Evolutionary conservation across 768 basidiomycete species (phyloP).

Genomic region (Lepiota venenata): DNA sequence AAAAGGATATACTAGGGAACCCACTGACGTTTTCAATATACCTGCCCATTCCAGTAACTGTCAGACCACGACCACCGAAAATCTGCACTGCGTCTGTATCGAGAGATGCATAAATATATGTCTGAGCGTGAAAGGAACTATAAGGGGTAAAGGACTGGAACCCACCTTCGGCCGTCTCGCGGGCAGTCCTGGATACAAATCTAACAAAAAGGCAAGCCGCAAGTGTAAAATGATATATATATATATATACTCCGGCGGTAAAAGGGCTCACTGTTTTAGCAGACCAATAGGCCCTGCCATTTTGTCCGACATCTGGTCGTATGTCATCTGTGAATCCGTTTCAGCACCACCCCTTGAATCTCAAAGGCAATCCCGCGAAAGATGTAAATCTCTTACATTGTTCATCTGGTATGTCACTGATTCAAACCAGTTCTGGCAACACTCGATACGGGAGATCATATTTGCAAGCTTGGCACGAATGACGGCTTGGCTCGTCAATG

Average conservation of each 20-base stretch:
- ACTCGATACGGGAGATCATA: conserved; percentile 91
- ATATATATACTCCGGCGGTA: background rate
- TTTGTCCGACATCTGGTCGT: conserved; percentile 78
- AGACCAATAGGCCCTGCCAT: conserved; percentile 88
- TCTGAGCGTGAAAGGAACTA: conserved; percentile 35
- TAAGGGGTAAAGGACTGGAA: conserved; percentile 8
- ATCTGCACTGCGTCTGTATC: conserved; percentile 72
- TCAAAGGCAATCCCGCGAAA: conserved; percentile 14
- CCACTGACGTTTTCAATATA: conserved; percentile 71
- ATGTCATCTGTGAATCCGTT: conserved; percentile 65
- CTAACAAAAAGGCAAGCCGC: conserved; percentile 29
- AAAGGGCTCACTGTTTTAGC: conserved; percentile 70
- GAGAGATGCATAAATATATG: conserved; percentile 20
- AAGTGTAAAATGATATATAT: background rate
- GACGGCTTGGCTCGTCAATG: conserved; percentile 77
- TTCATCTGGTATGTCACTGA: conserved; percentile 90
- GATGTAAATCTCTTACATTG: conserved; percentile 48
- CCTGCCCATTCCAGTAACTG: conserved; percentile 84
- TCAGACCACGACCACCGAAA: conserved; percentile 88
- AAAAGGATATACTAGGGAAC: background rate
- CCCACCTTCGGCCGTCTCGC: conserved; percentile 68
- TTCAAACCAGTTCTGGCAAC: conserved; percentile 87
- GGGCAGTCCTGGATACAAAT: conserved; percentile 62
- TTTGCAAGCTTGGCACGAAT: conserved; percentile 82
- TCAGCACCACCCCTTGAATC: background rate